Percentiles rank a stretch among this genome's conserved stretches.
These are phyloP conservation scores for Cronartium ribicola DNA, from an alignment of 1,284 basidiomycete species.

Conservation along the genomic window DNA sequence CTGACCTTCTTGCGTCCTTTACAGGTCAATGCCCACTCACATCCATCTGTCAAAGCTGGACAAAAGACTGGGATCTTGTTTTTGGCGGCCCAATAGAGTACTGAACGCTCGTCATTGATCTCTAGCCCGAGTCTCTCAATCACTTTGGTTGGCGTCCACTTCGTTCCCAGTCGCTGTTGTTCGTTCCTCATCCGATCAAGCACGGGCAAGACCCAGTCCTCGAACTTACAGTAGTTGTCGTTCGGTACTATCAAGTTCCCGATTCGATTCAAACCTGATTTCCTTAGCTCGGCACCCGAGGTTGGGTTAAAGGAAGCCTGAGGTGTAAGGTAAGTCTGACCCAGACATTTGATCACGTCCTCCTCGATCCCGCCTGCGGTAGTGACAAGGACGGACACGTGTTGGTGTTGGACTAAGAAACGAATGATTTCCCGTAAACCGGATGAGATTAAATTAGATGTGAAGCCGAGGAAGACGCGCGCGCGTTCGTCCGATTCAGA, in stretches of 20 bases:
- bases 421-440: conserved; percentile 51
- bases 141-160: conserved; percentile 51
- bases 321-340: conserved; percentile 48
- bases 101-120: conserved; percentile 51
- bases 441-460: conserved; percentile 52
- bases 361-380: conserved; percentile 52
- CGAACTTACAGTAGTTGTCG: conserved; percentile 53
- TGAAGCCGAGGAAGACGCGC: conserved; percentile 50
- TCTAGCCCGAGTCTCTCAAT: conserved; percentile 50
- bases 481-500: conserved; percentile 13
- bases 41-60: conserved; percentile 52
- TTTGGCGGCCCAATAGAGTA: conserved; percentile 52
- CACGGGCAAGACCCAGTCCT: conserved; percentile 52
- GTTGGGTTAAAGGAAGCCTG: conserved; percentile 49
- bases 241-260: conserved; percentile 53
- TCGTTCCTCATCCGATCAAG: conserved; percentile 51
- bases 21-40: conserved; percentile 10
- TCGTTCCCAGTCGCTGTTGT: conserved; percentile 48
- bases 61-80: conserved; percentile 52
- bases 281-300: conserved; percentile 47
- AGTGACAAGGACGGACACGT: conserved; percentile 50
- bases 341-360: conserved; percentile 52
- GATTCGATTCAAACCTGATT: conserved; percentile 51
- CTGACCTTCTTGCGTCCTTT: no score
- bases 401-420: conserved; percentile 51